These are phyloP conservation scores for Rhinocladiella mackenziei DNA, from an alignment of 2,329 filamentous ascomycete genomes.

Conservation along the genomic window DNA sequence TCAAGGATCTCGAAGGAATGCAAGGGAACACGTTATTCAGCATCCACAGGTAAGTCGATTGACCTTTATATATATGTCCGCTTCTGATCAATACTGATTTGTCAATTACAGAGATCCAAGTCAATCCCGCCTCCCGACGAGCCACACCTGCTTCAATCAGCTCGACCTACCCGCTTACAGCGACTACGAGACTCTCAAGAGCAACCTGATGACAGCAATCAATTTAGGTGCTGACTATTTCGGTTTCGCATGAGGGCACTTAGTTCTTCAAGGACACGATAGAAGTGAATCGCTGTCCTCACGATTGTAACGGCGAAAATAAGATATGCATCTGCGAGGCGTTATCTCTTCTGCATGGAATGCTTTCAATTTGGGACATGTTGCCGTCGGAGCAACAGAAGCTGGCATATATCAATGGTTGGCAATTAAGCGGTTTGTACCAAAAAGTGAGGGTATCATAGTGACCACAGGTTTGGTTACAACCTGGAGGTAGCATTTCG, in stretches of 20 bases:
- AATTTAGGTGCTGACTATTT: conserved; percentile 98
- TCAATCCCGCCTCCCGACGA: conserved; percentile 90
- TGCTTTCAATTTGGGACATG: not conserved
- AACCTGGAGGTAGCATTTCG: not conserved
- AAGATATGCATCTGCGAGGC: conserved; percentile 2
- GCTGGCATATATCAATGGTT: conserved; percentile 3
- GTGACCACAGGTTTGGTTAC: conserved; percentile 3
- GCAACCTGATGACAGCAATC: conserved; percentile 89
- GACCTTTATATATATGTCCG: not conserved
- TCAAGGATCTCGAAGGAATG: conserved; percentile 99
- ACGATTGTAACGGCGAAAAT: conserved; percentile 1
- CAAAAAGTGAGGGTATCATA: conserved; percentile 8
- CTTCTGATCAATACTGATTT: conserved; percentile 6
- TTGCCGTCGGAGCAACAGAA: not conserved
- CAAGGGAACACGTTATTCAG: conserved; percentile 98
- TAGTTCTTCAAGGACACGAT: not conserved
- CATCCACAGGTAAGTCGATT: conserved; percentile 69
- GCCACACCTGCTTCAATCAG: conserved; percentile 99
- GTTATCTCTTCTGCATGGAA: not conserved
- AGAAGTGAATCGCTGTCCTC: not conserved
- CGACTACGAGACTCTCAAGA: conserved; percentile 83
- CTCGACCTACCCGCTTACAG: conserved; percentile 98
- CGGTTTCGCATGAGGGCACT: conserved; percentile 19
- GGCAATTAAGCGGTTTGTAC: not conserved
- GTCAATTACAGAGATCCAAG: conserved; percentile 28